Base-by-base conservation (phyloP, 306 rosid species). In the Glycyrrhiza uralensis region DNA sequence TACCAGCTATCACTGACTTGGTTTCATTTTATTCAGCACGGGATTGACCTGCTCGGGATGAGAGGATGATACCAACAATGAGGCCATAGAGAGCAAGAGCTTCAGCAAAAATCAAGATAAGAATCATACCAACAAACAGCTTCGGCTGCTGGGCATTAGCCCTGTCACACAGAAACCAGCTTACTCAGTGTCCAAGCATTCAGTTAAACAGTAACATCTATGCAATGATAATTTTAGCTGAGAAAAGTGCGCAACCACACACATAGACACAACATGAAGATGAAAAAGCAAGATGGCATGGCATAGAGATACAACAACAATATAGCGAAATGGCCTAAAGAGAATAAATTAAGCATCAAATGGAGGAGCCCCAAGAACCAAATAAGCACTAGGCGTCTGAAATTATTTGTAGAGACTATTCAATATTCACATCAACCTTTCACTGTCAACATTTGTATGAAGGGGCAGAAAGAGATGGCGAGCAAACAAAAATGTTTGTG, bases 111-210 rank as follows among this genome's bases (percentile, higher is more conserved):
- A 88, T 88, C 70, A 88, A 82, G 60, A 89, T 89, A 26, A 89
- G 90, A 81, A 87, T 90, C 91, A 90, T 88, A 19, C 96, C 96
- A 30, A 90, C 93, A 30, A 90, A 90, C 69, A 88, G 87, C 87
- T 90, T 90, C 22, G 96, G 93, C 72, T 90, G 96, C 87, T 90
- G 96, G 2, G 96, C 93, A 42, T 90, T 90, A 18, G 96, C 96
- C 87, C 96, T 88, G 82, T 57, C 73, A 80, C 22, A 18, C 39
- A 61, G 22, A 23, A 61, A 56, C 74, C 41, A 61, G 33, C 39
- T n/a, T 24, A 39, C 18, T 57, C 20, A 68, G 71, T 10, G 12
- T 73, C 36, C 54, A 61, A 49, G 69, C 67, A 62, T 71, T 45
- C 3, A 35, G 19, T 33, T 6, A 33, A n/a, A 11, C 23, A 24